Base-by-base conservation (phyloP, 768 basidiomycete species). In the Terana coerulea region DNA sequence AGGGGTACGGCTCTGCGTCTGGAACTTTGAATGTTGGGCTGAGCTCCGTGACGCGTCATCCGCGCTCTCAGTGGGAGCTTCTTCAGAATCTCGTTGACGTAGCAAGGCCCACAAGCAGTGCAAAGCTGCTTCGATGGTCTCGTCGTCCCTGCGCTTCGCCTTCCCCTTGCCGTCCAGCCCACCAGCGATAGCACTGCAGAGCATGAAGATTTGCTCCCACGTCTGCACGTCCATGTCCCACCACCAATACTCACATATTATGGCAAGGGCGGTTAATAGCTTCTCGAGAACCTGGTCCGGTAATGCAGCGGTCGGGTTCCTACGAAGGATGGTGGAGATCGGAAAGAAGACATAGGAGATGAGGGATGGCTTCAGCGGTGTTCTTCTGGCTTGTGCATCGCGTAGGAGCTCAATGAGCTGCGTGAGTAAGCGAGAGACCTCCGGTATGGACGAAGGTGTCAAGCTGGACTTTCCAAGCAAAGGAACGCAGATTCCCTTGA, bases 261-360 rank as follows among this genome's bases (percentile, higher is more conserved):
- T 59, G 2, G 71, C 64, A 26, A 95, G 70, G 11, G 79, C 70
- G 22, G 72, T 59, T 52, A 97, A 73, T 19, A 93, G 67, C 49
- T 78, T 80, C 67, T 97, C 91, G 41, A 95, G 70, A 26, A 93
- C 69, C 59, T 85, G 85, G 60, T 93, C 86, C 7, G 91, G 87
- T 41, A 95, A 85, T 12, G 77, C 72, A 5, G 76, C 62, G 2
- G 84, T 77, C 14, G 77, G 61, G 64, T 94, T 91, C 28, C 89
- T 83, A 43, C 87, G 84, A 30, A 98, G 76, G 44, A 97, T 81
- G 25, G 84, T 80, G 2, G 92, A 92, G 34, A 98, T 66, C 3
- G 95, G 95, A 59, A 92, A 88, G 69, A 95, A 90, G 25, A 83
- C 73, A 66, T 98, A 98, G 39, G 87, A 84, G 37, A 91, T 80